Base-by-base conservation (phyloP, 2,329 filamentous ascomycete species). In the Xylariaceae sp. region DNA sequence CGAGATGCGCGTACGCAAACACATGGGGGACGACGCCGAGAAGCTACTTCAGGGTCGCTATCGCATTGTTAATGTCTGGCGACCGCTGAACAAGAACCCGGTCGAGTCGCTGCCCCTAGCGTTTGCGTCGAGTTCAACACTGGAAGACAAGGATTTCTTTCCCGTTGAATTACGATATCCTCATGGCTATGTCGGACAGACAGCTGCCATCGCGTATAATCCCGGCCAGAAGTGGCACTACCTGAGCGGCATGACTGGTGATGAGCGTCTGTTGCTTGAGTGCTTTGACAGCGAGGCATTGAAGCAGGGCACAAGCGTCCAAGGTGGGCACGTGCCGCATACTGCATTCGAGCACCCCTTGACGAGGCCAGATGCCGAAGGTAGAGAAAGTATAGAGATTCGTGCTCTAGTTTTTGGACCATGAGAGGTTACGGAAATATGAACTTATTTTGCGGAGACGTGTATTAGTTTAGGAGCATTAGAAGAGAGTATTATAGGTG, bases 61-160 rank as follows among this genome's bases (percentile, higher is more conserved):
- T 71, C 83, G 91, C 55, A 90, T 96, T 66, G 83, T 96, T 70
- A 96, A 96, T 62, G 87, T 96, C 41, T 96, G 92, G 92, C 81
- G 89, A 0, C 85, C 86, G 13, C 73, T 84, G 7, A 82, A 80
- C 71, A 70, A 72, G 61, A 75, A 76, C 29, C 83, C 86, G 2
- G 80, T 89, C 6, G 83, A 85, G 52, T 81, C 88, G 37, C 83
- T 80, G 62, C 89, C 89, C 1, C 77, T 92, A 1, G 86, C 84
- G 0, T 84, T 91, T 27, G 82, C 88, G 0, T 86, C 87, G 42
- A 86, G 85, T 67, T 74, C 81, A 1, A 81, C 80, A 0, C 81
- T 89, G 1, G 65, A 72, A 1, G 80, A 88, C 44, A 74, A 77
- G 0, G 88, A 92, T 60, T 75, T 94, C 7, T 78, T 92, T 0